Base-by-base conservation (phyloP, 2,329 filamentous ascomycete species). In the Diaporthe batatas region DNA sequence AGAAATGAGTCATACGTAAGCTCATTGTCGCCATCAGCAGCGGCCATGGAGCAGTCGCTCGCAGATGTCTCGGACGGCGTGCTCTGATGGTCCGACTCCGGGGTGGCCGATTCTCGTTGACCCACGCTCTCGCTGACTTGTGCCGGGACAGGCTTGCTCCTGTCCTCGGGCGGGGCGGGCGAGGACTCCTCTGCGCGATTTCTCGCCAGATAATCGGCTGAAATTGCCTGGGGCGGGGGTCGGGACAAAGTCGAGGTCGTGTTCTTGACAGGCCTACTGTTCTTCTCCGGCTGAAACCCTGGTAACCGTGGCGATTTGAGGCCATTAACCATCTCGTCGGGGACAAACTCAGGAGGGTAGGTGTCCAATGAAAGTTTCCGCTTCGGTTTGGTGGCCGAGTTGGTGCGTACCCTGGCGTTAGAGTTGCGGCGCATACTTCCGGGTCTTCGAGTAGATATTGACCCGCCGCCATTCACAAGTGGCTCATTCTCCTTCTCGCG, bases 1-100 rank as follows among this genome's bases (percentile, higher is more conserved):
- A 89, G 81, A 29, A 85, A 80, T 49, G 77, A 75, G 25, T 84
- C 79, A 6, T 81, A 78, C 0, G 78, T 75, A 1, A 74, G 68
- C 36, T 81, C 80, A 7, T 75, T 72, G 11, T 79, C 78, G 8
- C 71, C 29, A 25, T 75, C 72, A 23, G 72, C 55, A 1, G 54
- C 54, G 12, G 70, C 57, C 29, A 69, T 59, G 8, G 72, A 75
- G n/a, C 72, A 47, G n/a, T 71, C 72, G 36, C 65, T 72, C 3
- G 72, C 68, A 25, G 74, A 73, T 7, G 72, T 73, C n/a, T 77
- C 75, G 23, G 73, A 74, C 6, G 74, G 72, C 4, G 73, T 74
- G 11, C 71, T 59, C 55, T 62, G 72, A 6, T 68, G 58, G 11
- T 42, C 76, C 14, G 72, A 68, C 14, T 76, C 79, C 39, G 64